Evolutionary conservation across 116 monocot genomes (phyloP), one percentile per base, ranked within the genome.

Genomic region (Phalaenopsis hybrid): DNA sequence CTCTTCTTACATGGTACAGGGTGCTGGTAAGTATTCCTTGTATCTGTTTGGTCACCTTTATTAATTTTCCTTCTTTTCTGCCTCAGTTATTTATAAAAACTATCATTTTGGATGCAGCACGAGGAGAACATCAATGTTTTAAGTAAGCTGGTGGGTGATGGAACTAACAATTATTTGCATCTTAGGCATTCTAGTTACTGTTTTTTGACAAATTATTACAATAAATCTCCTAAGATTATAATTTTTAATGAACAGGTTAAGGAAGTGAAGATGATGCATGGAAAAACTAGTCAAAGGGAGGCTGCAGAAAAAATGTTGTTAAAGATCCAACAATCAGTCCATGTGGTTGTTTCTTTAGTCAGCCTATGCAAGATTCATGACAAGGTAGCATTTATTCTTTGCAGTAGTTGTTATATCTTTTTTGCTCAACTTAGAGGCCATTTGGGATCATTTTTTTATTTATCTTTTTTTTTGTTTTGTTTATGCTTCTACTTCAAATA

Each of bases 331-430:
- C 90, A 92, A 80, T 85, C 90, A 78, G 95, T 98, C 2, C 79
- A 90, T 83, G 93, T 95, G n/a, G 59, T 92, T 76, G 98, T 98
- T 82, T 91, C 92, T 87, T 88, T 95, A 31, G 86, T 92, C 73
- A 88, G 77, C 75, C 75, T 92, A 83, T 95, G 98, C 89, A 91
- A 86, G 86, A 82, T 57, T 69, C 87, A 92, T 89, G 92, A 90
- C 79, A 92, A 98, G 93, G 94, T 96, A 58, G 10, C 43, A 79
- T 55, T 79, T 20, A 44, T 79, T 79, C 7, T 44, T 79, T 51
- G 3, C 50, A 50, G 13, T 23, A 50, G 77, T 11, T 18, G 44
- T 46, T 2, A 28, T 46, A 1, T 16, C 15, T 9, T 68, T 28
- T 68, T 28, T 28, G 10, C 68, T 68, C 12, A 17, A 20, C 13